A percentile compares a stretch with the other conserved stretches of the same genome.
phyloP scores from a whole-genome alignment of 2,329 filamentous ascomycete species.

The Didymella pomorum region DNA sequence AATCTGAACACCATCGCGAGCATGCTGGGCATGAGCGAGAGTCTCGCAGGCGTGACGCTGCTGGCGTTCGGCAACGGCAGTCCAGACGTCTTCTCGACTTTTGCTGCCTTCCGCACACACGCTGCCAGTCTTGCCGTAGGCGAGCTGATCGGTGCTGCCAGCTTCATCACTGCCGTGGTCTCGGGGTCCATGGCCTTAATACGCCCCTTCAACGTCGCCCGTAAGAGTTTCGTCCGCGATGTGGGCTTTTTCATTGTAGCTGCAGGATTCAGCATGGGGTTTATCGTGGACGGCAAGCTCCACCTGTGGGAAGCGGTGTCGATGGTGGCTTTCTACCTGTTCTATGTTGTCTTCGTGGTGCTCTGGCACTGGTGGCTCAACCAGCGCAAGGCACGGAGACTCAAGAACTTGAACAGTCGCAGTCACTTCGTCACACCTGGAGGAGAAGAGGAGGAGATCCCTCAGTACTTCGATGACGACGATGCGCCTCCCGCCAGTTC shows the following conservation, averaged over 20 bases:
- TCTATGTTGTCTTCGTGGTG: constrained; percentile 90
- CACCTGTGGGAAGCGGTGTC: constrained; percentile 86
- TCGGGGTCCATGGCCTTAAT: constrained; percentile 97
- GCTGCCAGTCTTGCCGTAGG: constrained; percentile 97
- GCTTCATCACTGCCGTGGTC: constrained; percentile 96
- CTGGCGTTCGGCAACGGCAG: constrained; percentile 97
- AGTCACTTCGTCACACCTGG: constrained; percentile 73
- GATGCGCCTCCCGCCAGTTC: constrained; percentile 56
- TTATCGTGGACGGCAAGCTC: constrained; percentile 84
- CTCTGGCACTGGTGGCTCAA: constrained; percentile 88
- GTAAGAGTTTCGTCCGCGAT: constrained; percentile 88
- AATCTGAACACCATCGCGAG: constrained; percentile 92
- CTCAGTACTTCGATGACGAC: constrained; percentile 63
- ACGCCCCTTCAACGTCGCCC: constrained; percentile 90
- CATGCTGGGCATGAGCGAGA: constrained; percentile 92
- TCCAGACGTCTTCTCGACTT: constrained; percentile 97
- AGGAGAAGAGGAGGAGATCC: constrained; percentile 66
- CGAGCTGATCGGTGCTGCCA: constrained; percentile 91
- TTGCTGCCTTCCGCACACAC: constrained; percentile 96
- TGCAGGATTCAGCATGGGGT: constrained; percentile 84
- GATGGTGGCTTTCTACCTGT: constrained; percentile 91
- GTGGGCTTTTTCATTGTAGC: constrained; percentile 91
- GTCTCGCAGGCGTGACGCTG: constrained; percentile 94
- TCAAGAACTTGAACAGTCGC: constrained; percentile 73
- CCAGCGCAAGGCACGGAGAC: constrained; percentile 66